Conservation (phyloP, 2,329 filamentous ascomycete genomes). For the Balansia obtecta region DNA sequence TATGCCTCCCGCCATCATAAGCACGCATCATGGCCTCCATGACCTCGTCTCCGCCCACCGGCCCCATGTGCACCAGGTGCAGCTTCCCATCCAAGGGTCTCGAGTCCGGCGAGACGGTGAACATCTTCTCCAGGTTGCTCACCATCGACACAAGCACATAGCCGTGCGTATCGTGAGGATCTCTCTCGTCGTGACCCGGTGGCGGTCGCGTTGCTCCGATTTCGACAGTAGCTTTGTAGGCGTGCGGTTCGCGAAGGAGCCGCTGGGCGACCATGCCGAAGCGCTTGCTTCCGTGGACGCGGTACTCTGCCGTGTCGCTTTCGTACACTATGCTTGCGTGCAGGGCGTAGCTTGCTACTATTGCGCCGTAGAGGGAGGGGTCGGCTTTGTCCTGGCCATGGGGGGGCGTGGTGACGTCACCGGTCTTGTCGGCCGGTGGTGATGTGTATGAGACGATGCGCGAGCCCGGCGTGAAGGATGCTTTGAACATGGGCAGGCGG, state of each 20-base stretch:
- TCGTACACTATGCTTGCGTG: constrained; percentile 84
- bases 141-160: constrained; percentile 70
- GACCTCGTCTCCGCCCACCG: constrained; percentile 48
- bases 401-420: constrained; percentile 7
- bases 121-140: constrained; percentile 69
- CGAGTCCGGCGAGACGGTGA: constrained; percentile 67
- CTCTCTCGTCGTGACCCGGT: constrained; percentile 9
- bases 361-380: constrained; percentile 52
- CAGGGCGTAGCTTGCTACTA: constrained; percentile 83
- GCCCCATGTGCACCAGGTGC: constrained; percentile 63
- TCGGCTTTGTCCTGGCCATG: constrained; percentile 21
- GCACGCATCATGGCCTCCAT: constrained; percentile 66
- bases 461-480: constrained; percentile 47
- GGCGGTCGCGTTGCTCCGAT: constrained; percentile 12
- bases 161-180: constrained; percentile 42
- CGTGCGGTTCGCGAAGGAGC: constrained; percentile 46
- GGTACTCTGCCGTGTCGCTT: constrained; percentile 73
- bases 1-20: constrained; percentile 44
- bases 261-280: constrained; percentile 78
- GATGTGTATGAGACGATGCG: constrained; percentile 28
- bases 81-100: constrained; percentile 59
- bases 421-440: neutral
- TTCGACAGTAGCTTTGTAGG: constrained; percentile 33
- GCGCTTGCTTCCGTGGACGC: constrained; percentile 61
- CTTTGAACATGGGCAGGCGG: constrained; percentile 50